Base-by-base conservation (phyloP, 139 green algal genomes). In the Closterium sp. region DNA sequence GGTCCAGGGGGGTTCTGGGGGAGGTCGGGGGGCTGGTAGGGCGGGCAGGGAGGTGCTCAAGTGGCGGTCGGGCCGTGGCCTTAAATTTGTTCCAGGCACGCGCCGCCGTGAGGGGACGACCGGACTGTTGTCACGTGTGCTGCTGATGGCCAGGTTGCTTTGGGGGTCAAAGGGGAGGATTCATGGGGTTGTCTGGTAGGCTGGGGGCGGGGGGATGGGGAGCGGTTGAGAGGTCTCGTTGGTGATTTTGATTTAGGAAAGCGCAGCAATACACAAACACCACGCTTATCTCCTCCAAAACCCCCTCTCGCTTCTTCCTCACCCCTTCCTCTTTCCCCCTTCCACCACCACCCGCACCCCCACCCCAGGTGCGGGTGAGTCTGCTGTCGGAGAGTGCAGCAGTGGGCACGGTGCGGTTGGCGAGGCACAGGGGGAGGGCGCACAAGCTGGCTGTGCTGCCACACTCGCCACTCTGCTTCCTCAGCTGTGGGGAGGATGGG, bases 51-150 rank as follows among this genome's bases (percentile, higher is more conserved):
- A 89, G 42, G 85, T 31, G 28, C 84, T 96, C 0, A 45, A 38
- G 0, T 97, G 89, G 70, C 27, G 29, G 30, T 92, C 91, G 85
- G 95, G 95, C 0, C 96, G 97, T 86, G 9, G 1, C 89, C 95
- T 95, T 94, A 97, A 97, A n/a, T 90, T 92, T 97, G 1, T 97
- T 97, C 90, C 96, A 97, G 93, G 96, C 96, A 0, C 90, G n/a
- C n/a, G n/a, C n/a, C n/a, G n/a, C n/a, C n/a, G n/a, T n/a, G n/a
- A n/a, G n/a, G n/a, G 31, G 89, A 95, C 90, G 70, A 90, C 31
- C 22, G 73, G 9, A 94, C 91, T 19, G 87, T 97, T 42, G 84
- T 97, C 38, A 94, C 92, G 28, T 97, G 95, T 88, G 95, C 95
- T 4, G 95, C 95, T 7, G 96, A 96, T 31, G 95, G 95, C 1